Evolutionary conservation across 208 protist species (phyloP).

Genomic region (Endotrypanum monterogeii): DNA sequence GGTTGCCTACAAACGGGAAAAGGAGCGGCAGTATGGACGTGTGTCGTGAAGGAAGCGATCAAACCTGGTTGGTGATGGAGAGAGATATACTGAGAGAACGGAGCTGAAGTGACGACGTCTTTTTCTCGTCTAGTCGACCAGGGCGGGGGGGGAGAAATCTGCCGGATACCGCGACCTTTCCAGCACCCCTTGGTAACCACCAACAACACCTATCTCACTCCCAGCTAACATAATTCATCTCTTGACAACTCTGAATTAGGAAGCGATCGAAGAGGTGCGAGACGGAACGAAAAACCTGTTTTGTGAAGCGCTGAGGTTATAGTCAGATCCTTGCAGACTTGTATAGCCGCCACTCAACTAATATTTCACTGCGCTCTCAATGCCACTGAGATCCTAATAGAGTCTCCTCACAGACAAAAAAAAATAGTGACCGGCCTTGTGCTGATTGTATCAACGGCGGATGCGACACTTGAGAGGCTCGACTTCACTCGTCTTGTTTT

Average conservation of each 20-base stretch:
- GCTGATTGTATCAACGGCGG: not conserved
- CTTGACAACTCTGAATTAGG: not conserved
- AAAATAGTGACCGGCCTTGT: not conserved
- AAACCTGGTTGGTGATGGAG: not conserved
- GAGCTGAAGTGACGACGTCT: too few relatives aligned
- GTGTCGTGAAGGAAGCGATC: not conserved
- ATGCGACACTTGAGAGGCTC: not conserved
- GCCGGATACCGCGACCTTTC: not conserved
- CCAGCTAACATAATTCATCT: not conserved
- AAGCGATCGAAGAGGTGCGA: too few relatives aligned
- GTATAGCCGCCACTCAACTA: too few relatives aligned
- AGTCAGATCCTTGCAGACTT: not conserved
- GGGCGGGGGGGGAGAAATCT: not conserved
- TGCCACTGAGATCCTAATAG: not conserved
- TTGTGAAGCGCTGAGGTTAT: too few relatives aligned
- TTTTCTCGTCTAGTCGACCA: too few relatives aligned
- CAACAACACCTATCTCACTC: not conserved
- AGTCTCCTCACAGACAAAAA: not conserved
- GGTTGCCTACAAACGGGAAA: constrained; percentile 66
- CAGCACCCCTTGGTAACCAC: not conserved
- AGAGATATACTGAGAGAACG: too few relatives aligned
- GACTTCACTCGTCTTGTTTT: not conserved
- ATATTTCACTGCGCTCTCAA: too few relatives aligned
- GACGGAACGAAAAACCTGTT: not conserved
- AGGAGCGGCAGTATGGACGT: constrained; percentile 34